phyloP scores from a whole-genome alignment of 2,329 filamentous ascomycete genomes.

The Thelonectria rubi region DNA sequence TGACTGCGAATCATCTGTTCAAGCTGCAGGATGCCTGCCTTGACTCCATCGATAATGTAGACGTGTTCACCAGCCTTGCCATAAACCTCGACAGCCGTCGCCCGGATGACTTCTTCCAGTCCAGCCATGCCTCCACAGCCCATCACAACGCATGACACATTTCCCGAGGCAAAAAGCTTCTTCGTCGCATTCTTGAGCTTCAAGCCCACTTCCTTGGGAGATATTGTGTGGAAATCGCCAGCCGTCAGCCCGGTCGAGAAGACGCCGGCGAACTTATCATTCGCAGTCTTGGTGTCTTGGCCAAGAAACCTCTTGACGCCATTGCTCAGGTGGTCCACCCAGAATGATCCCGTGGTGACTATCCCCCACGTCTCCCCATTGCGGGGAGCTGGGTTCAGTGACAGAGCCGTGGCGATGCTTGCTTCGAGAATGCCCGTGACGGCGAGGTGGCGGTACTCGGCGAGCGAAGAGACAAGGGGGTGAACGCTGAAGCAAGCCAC shows the following conservation, averaged over 20 bases:
- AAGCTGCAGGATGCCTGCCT: conserved; percentile 71
- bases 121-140: conserved; percentile 94
- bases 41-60: conserved; percentile 82
- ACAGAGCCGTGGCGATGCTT: conserved; percentile 72
- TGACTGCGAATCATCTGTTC: conserved; percentile 62
- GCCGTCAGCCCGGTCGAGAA: conserved; percentile 84
- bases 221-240: conserved; percentile 77
- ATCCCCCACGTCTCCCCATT: conserved; percentile 75
- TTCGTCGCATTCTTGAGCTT: conserved; percentile 77
- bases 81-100: conserved; percentile 71
- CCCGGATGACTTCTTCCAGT: conserved; percentile 78
- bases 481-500: conserved; percentile 91
- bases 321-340: conserved; percentile 75
- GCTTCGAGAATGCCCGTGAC: conserved; percentile 84
- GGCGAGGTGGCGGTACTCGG: conserved; percentile 43
- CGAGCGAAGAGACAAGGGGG: conserved; percentile 72
- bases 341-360: conserved; percentile 85
- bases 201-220: conserved; percentile 68
- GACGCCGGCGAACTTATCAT: conserved; percentile 76
- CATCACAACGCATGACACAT: conserved; percentile 77
- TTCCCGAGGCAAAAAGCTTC: conserved; percentile 65
- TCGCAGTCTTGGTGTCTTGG: conserved; percentile 45
- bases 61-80: conserved; percentile 66
- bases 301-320: conserved; percentile 75
- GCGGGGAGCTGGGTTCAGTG: conserved; percentile 48